Evolutionary conservation across 2,329 filamentous ascomycete genomes (phyloP), one percentile per base, ranked within the genome.

Genomic region (Cladorrhinum sp.): DNA sequence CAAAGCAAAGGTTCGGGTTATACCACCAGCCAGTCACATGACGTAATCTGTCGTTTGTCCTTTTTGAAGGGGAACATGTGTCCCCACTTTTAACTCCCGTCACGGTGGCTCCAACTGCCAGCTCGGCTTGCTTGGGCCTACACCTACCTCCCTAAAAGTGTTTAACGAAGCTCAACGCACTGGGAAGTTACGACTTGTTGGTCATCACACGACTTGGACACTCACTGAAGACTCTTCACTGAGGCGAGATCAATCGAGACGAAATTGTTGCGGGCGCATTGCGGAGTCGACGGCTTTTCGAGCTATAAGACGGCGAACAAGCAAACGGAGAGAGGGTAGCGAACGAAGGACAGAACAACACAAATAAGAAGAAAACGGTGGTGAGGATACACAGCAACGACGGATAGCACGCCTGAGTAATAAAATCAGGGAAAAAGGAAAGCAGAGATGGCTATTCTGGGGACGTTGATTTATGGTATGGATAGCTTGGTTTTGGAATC

Each of bases 401-500:
- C 8, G 16, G 8, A 45, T 41, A 23, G n/a, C n/a, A n/a, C n/a
- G n/a, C n/a, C n/a, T n/a, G n/a, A n/a, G n/a, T n/a, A n/a, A n/a
- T 16, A 55, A n/a, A 29, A 48, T n/a, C n/a, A n/a, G n/a, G n/a
- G n/a, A 56, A 41, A 48, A 49, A 20, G 16, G 49, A 50, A 50
- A 27, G 23, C 22, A 50, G 16, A 24, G 9, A 27, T 27, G 49
- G 24, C 65, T 27, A 65, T 72, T 56, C 64, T 74, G n/a, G 71
- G 72, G 45, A 69, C 69, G 22, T 68, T 74, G 25, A 63, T 74
- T 32, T 74, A 74, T 52, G 65, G 72, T 73, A 55, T 50, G 49
- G 49, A 22, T 8, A 50, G 3, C 5, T 5, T 25, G 8, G 9
- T 23, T 25, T 25, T 7, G 12, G 22, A 3, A 9, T 6, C 9